Percentiles rank a stretch among this genome's conserved stretches.
These are phyloP conservation scores for Trichomonas tenax DNA, from an alignment of 208 protist species.

Conservation along the genomic window DNA sequence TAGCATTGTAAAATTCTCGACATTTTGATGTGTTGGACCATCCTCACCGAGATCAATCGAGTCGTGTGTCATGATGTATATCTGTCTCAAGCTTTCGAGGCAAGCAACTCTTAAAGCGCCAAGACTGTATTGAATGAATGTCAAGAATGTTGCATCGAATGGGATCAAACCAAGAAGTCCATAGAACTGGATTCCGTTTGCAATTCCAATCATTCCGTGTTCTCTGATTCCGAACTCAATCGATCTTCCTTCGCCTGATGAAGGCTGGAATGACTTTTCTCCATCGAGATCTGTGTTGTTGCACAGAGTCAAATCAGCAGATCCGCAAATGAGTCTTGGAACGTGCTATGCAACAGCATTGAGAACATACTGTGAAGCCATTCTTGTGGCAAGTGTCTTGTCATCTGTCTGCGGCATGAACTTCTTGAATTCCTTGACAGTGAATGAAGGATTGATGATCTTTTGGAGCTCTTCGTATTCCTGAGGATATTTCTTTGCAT, in stretches of 20 bases:
- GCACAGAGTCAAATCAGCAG: slow-evolving; percentile 85
- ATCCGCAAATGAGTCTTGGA: slow-evolving; percentile 83
- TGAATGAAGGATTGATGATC: slow-evolving; percentile 49
- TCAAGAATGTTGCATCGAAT: slow-evolving; percentile 92
- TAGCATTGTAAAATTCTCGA: slow-evolving; percentile 29
- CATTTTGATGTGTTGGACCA: slow-evolving; percentile 92
- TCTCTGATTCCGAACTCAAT: slow-evolving; percentile 96
- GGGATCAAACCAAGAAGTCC: slow-evolving; percentile 60
- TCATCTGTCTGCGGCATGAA: slow-evolving; percentile 54
- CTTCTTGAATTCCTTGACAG: slow-evolving; percentile 54
- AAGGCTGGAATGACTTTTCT: slow-evolving; percentile 34
- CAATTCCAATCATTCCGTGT: slow-evolving; percentile 88
- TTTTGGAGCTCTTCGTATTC: slow-evolving; percentile 30
- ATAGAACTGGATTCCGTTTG: slow-evolving; percentile 74
- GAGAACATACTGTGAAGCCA: neutral
- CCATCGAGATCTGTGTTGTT: slow-evolving; percentile 77
- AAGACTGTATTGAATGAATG: slow-evolving; percentile 65
- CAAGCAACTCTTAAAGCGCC: slow-evolving; percentile 73
- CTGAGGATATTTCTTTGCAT: slow-evolving; percentile 35
- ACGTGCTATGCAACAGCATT: slow-evolving; percentile 52
- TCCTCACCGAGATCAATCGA: slow-evolving; percentile 97
- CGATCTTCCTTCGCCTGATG: slow-evolving; percentile 24
- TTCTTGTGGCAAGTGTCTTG: neutral
- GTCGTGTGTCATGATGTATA: slow-evolving; percentile 98
- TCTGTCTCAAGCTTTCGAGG: slow-evolving; percentile 63